phyloP scores from a whole-genome alignment of 257 asterid genomes.

The Ajuga chamaepitys region DNA sequence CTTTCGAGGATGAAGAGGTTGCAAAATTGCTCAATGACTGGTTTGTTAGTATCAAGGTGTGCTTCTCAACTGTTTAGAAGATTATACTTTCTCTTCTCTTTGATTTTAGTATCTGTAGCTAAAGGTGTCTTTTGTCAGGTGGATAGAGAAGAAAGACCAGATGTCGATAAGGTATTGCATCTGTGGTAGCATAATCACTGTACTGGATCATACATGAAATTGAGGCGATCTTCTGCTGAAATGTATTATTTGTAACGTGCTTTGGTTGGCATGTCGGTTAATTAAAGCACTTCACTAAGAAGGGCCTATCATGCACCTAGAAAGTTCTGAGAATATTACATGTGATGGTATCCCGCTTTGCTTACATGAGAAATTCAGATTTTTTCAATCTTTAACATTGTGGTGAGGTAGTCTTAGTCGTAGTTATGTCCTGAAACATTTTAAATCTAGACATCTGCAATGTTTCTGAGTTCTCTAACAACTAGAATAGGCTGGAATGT shows the following conservation, averaged over 20 bases:
- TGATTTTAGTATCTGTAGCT: neutral
- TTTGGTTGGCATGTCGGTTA: neutral
- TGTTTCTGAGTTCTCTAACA: no score
- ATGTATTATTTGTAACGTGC: neutral
- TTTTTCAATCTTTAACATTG: neutral
- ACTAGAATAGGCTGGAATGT: neutral
- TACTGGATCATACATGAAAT: neutral
- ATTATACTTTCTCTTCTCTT: neutral
- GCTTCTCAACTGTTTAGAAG: neutral
- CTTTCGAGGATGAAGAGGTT: constrained; percentile 78
- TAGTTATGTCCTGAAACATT: neutral
- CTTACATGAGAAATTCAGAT: neutral
- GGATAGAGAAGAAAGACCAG: constrained; percentile 96
- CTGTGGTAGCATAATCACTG: neutral
- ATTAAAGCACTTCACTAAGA: neutral
- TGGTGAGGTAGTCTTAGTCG: neutral
- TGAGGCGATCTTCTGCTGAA: neutral
- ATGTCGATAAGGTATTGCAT: constrained; percentile 76
- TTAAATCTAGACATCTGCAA: no score
- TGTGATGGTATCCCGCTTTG: neutral
- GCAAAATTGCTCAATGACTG: constrained; percentile 81
- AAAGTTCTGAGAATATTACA: neutral
- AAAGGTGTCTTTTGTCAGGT: constrained; percentile 38
- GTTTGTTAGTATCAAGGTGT: constrained; percentile 89
- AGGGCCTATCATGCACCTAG: neutral